Conservation (phyloP, 352 stramenopile genomes). For the Globisporangium iwayamae region DNA sequence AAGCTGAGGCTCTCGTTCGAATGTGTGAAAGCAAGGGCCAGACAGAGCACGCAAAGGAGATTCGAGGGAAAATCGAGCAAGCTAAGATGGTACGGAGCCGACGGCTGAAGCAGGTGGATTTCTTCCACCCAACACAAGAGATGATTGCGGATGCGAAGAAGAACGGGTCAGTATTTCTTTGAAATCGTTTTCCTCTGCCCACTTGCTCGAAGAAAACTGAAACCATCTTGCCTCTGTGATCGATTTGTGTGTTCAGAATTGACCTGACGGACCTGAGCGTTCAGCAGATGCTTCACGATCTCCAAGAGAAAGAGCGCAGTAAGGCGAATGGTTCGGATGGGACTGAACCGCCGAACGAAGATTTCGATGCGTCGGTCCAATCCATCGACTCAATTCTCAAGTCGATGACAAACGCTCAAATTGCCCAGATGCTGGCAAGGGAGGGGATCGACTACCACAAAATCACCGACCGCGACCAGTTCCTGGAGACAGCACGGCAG, state of each 20-base stretch:
- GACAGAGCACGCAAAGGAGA: conserved; percentile 49
- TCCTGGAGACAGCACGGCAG: conserved; percentile 70
- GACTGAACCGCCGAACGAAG: background rate
- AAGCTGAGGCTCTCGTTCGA: conserved; percentile 62
- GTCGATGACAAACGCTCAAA: conserved; percentile 72
- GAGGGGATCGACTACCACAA: conserved; percentile 80
- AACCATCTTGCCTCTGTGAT: background rate
- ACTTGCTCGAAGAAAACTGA: background rate
- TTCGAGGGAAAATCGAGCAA: conserved; percentile 54
- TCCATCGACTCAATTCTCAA: conserved; percentile 71
- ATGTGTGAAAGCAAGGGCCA: conserved; percentile 72
- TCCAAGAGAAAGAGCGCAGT: conserved; percentile 64
- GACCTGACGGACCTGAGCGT: conserved; percentile 68
- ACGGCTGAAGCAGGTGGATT: conserved; percentile 62
- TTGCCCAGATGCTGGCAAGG: conserved; percentile 47
- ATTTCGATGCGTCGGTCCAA: conserved; percentile 23
- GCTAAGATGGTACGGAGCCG: conserved; percentile 42
- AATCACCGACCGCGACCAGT: conserved; percentile 67
- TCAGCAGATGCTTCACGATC: conserved; percentile 77
- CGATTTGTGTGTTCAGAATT: conserved; percentile 36
- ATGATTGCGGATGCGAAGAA: conserved; percentile 81
- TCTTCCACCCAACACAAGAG: conserved; percentile 67
- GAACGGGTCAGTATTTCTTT: conserved; percentile 40
- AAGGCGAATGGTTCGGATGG: conserved; percentile 24
- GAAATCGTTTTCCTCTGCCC: background rate